These are phyloP conservation scores for Ogataea siamensis DNA, from an alignment of 805 yeast genomes.

Conservation along the genomic window DNA sequence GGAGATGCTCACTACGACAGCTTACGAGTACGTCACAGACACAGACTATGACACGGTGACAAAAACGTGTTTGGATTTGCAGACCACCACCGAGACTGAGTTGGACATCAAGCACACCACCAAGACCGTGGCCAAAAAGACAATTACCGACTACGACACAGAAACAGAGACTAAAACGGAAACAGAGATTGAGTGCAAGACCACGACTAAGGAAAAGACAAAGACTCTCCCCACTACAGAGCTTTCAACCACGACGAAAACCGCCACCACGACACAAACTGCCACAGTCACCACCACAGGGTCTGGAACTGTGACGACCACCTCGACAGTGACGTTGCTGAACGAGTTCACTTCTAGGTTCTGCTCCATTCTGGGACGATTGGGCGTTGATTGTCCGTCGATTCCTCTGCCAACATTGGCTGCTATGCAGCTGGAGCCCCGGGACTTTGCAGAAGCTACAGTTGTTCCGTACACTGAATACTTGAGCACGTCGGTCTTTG, in stretches of 20 bases:
- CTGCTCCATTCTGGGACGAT: slow-evolving; percentile 19
- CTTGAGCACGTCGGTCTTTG: neutral
- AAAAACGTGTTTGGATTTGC: slow-evolving; percentile 16
- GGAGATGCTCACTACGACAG: slow-evolving; percentile 19
- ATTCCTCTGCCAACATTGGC: slow-evolving; percentile 4
- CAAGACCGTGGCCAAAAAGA: slow-evolving; percentile 18
- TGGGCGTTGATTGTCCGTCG: slow-evolving; percentile 21
- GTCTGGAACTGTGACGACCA: slow-evolving; percentile 9
- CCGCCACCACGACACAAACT: slow-evolving; percentile 7
- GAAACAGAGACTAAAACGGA: slow-evolving; percentile 19
- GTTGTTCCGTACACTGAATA: neutral
- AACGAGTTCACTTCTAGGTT: slow-evolving; percentile 21
- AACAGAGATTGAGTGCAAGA: slow-evolving; percentile 13
- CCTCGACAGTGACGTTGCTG: slow-evolving; percentile 15
- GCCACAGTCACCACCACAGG: slow-evolving; percentile 14
- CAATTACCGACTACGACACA: slow-evolving; percentile 15
- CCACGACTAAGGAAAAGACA: slow-evolving; percentile 10
- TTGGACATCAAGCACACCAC: slow-evolving; percentile 15
- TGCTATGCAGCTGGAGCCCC: slow-evolving; percentile 10
- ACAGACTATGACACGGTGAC: slow-evolving; percentile 20
- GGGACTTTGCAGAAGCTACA: slow-evolving; percentile 13
- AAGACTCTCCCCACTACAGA: slow-evolving; percentile 9
- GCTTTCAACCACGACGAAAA: slow-evolving; percentile 12
- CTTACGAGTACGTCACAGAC: slow-evolving; percentile 17
- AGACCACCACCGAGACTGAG: slow-evolving; percentile 17